Conservation (phyloP, 345 rosid species). For the Capsella bursapastoris region DNA sequence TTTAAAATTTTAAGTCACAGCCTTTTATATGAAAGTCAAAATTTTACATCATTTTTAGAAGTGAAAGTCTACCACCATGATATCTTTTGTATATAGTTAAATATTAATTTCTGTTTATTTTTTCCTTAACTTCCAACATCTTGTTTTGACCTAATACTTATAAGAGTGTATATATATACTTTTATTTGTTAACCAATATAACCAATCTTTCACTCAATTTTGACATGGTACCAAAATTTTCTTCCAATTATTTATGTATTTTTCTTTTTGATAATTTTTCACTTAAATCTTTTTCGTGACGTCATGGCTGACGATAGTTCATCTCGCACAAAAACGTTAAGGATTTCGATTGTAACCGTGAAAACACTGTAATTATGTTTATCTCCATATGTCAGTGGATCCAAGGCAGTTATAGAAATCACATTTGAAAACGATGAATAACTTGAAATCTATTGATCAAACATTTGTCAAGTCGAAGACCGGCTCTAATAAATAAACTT, state of each 20-base stretch:
- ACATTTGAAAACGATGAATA: background rate
- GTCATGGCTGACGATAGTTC: background rate
- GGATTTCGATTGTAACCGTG: background rate
- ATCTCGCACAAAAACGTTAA: background rate
- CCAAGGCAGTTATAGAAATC: background rate
- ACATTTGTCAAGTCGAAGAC: background rate
- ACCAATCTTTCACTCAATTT: background rate
- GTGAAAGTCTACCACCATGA: background rate
- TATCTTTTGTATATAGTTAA: background rate
- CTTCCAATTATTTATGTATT: too few relatives aligned
- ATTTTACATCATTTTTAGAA: too few relatives aligned
- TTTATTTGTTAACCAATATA: background rate
- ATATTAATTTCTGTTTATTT: background rate
- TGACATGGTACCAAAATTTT: background rate
- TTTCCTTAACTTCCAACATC: background rate
- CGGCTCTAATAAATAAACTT: background rate
- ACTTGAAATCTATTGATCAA: background rate
- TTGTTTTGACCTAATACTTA: background rate
- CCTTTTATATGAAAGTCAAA: too few relatives aligned
- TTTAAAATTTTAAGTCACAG: too few relatives aligned
- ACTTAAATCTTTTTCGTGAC: background rate
- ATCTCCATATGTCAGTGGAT: background rate
- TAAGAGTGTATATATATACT: background rate
- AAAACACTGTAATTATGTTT: background rate
- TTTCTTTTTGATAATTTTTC: background rate